Evolutionary conservation across 2,329 filamentous ascomycete genomes (phyloP), one percentile per base, ranked within the genome.

Genomic region (Trichoderma citrinoviride): DNA sequence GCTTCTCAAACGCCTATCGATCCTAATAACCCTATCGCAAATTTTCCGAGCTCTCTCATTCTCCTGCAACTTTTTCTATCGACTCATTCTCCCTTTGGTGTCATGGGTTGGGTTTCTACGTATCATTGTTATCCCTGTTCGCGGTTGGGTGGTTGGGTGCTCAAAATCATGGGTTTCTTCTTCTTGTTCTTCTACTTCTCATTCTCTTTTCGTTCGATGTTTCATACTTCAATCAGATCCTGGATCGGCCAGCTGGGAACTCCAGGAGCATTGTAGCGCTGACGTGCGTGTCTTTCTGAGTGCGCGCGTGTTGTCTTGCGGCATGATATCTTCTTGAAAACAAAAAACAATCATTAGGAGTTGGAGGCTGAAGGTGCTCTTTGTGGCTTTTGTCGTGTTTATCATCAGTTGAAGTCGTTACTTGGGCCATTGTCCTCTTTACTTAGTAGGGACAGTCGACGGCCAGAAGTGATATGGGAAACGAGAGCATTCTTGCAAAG

Each of bases 11-110:
- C 70, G 68, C 69, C 67, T 74, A 71, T 66, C 70, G 69, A 73
- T 71, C 21, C 50, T 77, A 72, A 76, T 77, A 73, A 67, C 69
- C 70, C 71, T 67, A 67, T 49, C 43, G 29, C 62, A 50, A 43
- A 49, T 46, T 52, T 62, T 25, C 37, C 27, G 12, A 50, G 43
- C 49, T 66, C 65, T 49, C 65, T 64, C 54, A 14, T 53, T 52
- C 53, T 25, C 53, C 12, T 44, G 47, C 40, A 50, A n/a, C n/a
- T n/a, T 25, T 53, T 50, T 49, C 21, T 65, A 7, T 44, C 44
- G 49, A 33, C n/a, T 53, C 25, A n/a, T 58, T 58, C 41, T 52
- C 40, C 29, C 47, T 61, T 46, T 50, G 50, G 64, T 56, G 60
- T 44, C 60, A 58, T 65, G 53, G 65, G 53, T 50, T 58, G 53